Evolutionary conservation across 441 rosid genomes (phyloP).

Genomic region (Populus trichocarpa): DNA sequence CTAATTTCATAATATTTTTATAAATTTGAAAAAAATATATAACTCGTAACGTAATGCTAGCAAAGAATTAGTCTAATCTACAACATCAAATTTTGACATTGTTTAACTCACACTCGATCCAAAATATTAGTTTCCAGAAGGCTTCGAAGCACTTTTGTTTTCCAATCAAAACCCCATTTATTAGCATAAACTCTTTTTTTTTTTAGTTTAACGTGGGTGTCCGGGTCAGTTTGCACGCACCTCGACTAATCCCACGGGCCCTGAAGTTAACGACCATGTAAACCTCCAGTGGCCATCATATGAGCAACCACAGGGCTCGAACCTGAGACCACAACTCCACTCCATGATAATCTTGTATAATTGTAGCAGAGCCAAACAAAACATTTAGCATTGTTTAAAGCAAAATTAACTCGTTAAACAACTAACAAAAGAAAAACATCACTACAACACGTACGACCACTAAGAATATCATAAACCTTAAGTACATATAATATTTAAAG

Average conservation of each 20-base stretch:
- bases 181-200: background rate
- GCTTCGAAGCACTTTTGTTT: slow-evolving; percentile 29
- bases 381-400: background rate
- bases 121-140: background rate
- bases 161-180: slow-evolving; percentile 16
- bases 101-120: background rate
- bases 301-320: no score
- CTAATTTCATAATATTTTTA: no score
- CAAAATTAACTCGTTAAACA: background rate
- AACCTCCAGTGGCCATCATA: no score
- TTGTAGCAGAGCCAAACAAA: slow-evolving; percentile 9
- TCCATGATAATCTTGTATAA: slow-evolving; percentile 17
- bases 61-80: background rate
- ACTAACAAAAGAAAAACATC: background rate
- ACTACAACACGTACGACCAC: background rate
- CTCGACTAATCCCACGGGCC: no score
- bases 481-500: background rate
- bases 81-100: background rate
- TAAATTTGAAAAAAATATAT: no score
- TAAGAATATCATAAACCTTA: background rate
- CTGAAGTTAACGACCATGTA: no score
- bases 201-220: no score
- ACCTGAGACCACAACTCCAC: no score
- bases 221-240: no score
- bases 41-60: no score